phyloP scores from a whole-genome alignment of 2,329 filamentous ascomycete species.

The Aspergillus neoniger region DNA sequence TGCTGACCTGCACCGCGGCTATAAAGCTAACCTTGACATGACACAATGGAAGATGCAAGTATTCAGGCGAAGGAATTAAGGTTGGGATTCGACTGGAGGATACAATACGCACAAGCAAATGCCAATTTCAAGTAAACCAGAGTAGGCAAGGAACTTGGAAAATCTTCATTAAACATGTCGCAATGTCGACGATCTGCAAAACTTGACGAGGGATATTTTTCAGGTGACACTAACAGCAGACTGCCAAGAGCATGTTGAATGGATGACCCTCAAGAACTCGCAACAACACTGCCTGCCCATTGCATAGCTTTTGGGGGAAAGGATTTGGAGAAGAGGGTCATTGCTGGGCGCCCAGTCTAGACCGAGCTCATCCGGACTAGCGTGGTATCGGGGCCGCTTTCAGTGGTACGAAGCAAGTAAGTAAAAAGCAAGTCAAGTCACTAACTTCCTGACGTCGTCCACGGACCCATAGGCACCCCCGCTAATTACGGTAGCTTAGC shows the following conservation, averaged over 20 bases:
- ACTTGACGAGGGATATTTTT: not conserved
- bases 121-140: not conserved
- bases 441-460: not conserved
- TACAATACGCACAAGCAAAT: not conserved
- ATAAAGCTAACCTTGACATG: not conserved
- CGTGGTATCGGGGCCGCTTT: not conserved
- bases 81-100: not conserved
- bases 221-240: not conserved
- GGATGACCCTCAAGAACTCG: not conserved
- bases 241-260: not conserved
- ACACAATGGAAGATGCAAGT: not conserved
- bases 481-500: conserved; percentile 2
- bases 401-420: not conserved
- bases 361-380: not conserved
- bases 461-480: not conserved
- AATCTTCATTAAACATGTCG: not conserved
- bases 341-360: not conserved
- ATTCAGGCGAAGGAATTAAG: conserved; percentile 2
- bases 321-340: not conserved
- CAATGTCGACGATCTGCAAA: not conserved
- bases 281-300: not conserved
- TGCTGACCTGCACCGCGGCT: not conserved
- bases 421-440: not conserved
- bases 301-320: not conserved
- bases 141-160: not conserved